phyloP scores from a whole-genome alignment of 2,329 filamentous ascomycete species.

The Colletotrichum costaricense region DNA sequence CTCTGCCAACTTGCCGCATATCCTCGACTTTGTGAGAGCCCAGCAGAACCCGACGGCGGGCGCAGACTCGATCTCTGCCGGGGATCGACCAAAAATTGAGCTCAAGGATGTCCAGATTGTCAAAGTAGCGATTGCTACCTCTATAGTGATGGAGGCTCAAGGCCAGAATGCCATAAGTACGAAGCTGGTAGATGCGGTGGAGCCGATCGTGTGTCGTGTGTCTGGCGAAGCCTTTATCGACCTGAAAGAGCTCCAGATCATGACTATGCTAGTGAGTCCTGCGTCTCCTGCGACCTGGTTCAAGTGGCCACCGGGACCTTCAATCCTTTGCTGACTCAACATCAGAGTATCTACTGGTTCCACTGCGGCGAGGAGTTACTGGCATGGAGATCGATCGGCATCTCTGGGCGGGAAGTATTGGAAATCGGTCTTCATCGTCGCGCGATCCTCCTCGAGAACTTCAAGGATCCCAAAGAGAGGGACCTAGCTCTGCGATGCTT shows the following conservation, averaged over 20 bases:
- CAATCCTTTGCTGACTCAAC: neutral
- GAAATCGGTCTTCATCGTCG: constrained; percentile 61
- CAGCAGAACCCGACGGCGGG: neutral
- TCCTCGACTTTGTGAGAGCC: constrained; percentile 40
- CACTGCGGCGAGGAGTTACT: constrained; percentile 61
- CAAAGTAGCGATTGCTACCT: constrained; percentile 48
- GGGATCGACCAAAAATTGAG: constrained; percentile 9
- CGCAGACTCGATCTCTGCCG: neutral
- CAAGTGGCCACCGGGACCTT: rapidly evolving
- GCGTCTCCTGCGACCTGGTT: neutral
- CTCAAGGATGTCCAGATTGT: constrained; percentile 46
- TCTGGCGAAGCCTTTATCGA: constrained; percentile 41
- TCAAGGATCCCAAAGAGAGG: constrained; percentile 44
- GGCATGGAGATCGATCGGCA: constrained; percentile 59
- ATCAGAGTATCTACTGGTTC: constrained; percentile 54
- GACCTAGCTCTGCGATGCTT: constrained; percentile 53
- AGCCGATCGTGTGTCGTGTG: constrained; percentile 43
- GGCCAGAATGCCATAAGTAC: constrained; percentile 44
- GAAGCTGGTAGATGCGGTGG: constrained; percentile 44
- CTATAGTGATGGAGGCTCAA: constrained; percentile 46
- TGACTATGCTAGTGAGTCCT: constrained; percentile 43
- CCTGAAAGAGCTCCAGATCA: constrained; percentile 47
- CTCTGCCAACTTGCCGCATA: constrained; percentile 39
- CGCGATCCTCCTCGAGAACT: constrained; percentile 53
- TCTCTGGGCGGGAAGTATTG: constrained; percentile 57